phyloP scores from a whole-genome alignment of 2,329 filamentous ascomycete species.

The Ophiostoma himal-ulmi region DNA sequence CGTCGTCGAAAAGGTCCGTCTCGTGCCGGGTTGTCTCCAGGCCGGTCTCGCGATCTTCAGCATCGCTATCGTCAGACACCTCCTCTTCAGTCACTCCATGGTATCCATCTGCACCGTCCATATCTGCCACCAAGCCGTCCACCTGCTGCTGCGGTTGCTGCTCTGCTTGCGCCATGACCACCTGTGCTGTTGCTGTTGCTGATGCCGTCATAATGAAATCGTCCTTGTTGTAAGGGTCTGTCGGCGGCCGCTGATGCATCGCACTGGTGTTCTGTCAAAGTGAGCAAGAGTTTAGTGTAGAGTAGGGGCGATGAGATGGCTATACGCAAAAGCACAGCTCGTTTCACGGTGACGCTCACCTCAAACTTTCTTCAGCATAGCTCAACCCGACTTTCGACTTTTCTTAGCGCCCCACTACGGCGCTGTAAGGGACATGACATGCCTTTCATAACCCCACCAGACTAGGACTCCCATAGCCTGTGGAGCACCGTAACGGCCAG shows the following conservation, averaged over 20 bases:
- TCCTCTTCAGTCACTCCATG: not conserved
- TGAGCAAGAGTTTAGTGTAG: not conserved
- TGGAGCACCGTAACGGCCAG: not conserved
- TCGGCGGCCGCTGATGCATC: slow-evolving; percentile 27
- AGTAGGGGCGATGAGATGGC: not conserved
- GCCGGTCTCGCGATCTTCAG: not conserved
- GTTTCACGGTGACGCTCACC: not conserved
- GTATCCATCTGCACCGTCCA: slow-evolving; percentile 2
- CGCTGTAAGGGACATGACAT: slow-evolving; percentile 7
- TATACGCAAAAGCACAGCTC: not conserved
- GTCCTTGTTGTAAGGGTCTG: slow-evolving; percentile 22
- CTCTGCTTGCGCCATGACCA: slow-evolving; percentile 1
- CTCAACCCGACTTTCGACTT: not conserved
- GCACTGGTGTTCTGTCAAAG: not conserved
- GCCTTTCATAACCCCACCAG: slow-evolving; percentile 6
- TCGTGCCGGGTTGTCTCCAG: not conserved
- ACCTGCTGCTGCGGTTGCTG: not conserved
- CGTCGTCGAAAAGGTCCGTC: slow-evolving; percentile 26
- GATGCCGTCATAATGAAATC: slow-evolving; percentile 16
- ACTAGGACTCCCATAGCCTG: not conserved
- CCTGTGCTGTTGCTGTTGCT: not conserved
- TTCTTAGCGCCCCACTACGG: slow-evolving; percentile 3
- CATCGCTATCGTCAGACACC: not conserved
- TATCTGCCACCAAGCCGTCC: not conserved
- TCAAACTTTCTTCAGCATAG: not conserved